Conservation (phyloP, 768 basidiomycete genomes). For the Lactarius evosmus region DNA sequence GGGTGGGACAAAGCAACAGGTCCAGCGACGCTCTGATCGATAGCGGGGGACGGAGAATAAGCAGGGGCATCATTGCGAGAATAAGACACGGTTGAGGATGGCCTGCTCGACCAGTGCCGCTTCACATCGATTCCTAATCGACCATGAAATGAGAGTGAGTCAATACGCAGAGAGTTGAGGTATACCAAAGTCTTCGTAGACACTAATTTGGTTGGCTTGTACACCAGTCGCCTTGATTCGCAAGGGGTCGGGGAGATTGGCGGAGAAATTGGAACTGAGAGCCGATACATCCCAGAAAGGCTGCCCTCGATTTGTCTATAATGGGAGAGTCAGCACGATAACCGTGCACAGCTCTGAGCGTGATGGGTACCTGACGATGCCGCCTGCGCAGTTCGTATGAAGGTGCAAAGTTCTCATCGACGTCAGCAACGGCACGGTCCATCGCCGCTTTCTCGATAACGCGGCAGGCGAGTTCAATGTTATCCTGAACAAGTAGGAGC, state of each 20-base stretch:
- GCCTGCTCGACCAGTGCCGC: conserved; percentile 57
- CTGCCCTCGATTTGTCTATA: conserved; percentile 60
- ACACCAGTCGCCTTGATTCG: conserved; percentile 82
- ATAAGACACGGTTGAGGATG: conserved; percentile 69
- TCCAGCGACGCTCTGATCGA: conserved; percentile 47
- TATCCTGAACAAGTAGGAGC: conserved; percentile 80
- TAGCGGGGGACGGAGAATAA: conserved; percentile 60
- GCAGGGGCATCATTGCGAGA: conserved; percentile 45
- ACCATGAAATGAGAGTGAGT: background rate
- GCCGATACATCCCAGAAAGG: conserved; percentile 89
- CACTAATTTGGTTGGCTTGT: conserved; percentile 73
- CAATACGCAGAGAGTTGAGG: background rate
- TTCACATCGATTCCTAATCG: conserved; percentile 52
- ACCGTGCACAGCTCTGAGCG: background rate
- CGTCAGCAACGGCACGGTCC: conserved; percentile 90
- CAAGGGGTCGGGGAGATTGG: conserved; percentile 81
- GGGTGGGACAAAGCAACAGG: conserved; percentile 57
- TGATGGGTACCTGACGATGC: conserved; percentile 70
- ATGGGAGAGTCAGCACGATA: background rate
- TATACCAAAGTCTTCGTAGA: conserved; percentile 93
- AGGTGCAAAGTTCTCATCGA: conserved; percentile 81
- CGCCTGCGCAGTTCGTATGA: conserved; percentile 83
- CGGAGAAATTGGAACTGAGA: conserved; percentile 62
- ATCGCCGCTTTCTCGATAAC: conserved; percentile 97
- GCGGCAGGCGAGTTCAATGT: conserved; percentile 88